These are phyloP conservation scores for Fusarium domesticum DNA, from an alignment of 2,329 filamentous ascomycete genomes.

Conservation along the genomic window DNA sequence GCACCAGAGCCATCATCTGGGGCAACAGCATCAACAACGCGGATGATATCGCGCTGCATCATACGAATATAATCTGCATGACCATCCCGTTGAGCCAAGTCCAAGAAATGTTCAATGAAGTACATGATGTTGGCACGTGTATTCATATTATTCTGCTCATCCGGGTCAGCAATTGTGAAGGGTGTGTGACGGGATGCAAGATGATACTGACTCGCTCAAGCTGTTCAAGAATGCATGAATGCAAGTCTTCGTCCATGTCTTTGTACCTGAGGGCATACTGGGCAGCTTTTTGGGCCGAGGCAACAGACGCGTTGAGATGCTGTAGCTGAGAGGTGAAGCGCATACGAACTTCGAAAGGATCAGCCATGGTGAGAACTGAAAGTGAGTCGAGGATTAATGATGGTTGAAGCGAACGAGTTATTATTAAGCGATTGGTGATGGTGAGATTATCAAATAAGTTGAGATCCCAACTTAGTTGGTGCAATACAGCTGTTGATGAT, in stretches of 20 bases:
- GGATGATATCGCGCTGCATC: slow-evolving; percentile 90
- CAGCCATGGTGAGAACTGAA: slow-evolving; percentile 55
- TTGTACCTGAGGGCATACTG: slow-evolving; percentile 92
- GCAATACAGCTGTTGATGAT: too few species aligned
- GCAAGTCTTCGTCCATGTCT: slow-evolving; percentile 94
- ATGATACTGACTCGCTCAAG: slow-evolving; percentile 64
- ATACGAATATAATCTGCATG: slow-evolving; percentile 83
- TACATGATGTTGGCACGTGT: slow-evolving; percentile 98
- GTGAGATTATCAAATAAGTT: too few species aligned
- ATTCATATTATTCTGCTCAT: slow-evolving; percentile 81
- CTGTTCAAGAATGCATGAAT: slow-evolving; percentile 96
- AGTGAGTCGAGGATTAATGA: too few species aligned
- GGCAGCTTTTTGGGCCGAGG: slow-evolving; percentile 86
- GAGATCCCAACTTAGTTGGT: too few species aligned
- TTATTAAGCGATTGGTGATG: too few species aligned
- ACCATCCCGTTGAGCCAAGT: slow-evolving; percentile 73
- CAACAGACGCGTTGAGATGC: slow-evolving; percentile 85
- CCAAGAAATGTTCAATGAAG: slow-evolving; percentile 93
- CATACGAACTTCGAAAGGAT: slow-evolving; percentile 98
- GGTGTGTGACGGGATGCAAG: not conserved
- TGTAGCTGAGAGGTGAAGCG: slow-evolving; percentile 90
- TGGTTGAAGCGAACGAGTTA: too few species aligned
- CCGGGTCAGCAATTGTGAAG: slow-evolving; percentile 8
- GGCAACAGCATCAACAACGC: slow-evolving; percentile 88
- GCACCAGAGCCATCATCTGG: slow-evolving; percentile 83